These are phyloP conservation scores for Plectranthus barbatus DNA, from an alignment of 257 asterid genomes.

Conservation along the genomic window DNA sequence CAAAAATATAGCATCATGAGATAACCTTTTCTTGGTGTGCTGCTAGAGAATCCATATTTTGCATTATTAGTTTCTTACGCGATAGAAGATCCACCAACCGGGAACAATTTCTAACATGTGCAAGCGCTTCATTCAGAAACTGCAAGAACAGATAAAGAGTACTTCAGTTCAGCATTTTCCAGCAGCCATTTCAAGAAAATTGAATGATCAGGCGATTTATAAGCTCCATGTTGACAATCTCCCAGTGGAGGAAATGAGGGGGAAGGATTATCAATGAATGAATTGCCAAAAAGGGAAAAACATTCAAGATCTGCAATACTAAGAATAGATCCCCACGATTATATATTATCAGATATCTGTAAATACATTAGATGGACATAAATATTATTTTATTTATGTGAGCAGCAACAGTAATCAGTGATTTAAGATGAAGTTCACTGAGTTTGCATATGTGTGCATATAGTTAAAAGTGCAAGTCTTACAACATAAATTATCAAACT, in stretches of 20 bases:
- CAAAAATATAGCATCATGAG: neutral
- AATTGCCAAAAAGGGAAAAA: neutral
- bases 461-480: neutral
- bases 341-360: conserved; percentile 2
- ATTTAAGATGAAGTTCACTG: conserved; percentile 3
- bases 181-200: too few relatives aligned
- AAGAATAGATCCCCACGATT: neutral
- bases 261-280: neutral
- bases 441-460: conserved; percentile 1
- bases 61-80: conserved; percentile 42
- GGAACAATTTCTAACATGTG: conserved; percentile 51
- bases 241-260: neutral
- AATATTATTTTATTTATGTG: neutral
- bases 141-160: conserved; percentile 23
- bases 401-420: neutral
- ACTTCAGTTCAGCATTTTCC: conserved; percentile 6
- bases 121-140: conserved; percentile 57
- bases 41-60: conserved; percentile 30
- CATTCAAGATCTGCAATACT: neutral
- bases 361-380: neutral
- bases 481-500: neutral
- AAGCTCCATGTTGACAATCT: conserved; percentile 1
- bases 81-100: conserved; percentile 57
- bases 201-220: too few relatives aligned
- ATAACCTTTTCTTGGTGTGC: conserved; percentile 51